phyloP scores from a whole-genome alignment of 2,329 filamentous ascomycete species.

The Sphaerulina populicola region DNA sequence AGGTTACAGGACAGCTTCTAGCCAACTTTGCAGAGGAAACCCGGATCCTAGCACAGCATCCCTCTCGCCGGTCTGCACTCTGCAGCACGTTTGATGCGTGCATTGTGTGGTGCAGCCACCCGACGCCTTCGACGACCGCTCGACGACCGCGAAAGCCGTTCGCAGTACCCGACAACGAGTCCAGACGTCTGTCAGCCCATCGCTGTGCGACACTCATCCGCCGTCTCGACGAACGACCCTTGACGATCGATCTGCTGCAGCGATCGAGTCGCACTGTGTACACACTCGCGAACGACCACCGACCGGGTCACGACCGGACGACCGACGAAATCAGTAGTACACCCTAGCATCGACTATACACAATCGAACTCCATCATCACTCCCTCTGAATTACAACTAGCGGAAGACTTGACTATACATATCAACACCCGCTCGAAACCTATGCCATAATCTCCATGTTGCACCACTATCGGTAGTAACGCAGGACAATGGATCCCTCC shows the following conservation, averaged over 20 bases:
- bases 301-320: background rate
- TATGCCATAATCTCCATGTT: background rate
- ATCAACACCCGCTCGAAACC: background rate
- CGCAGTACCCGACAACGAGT: no score
- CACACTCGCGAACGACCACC: background rate
- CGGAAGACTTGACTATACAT: background rate
- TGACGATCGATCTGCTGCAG: background rate
- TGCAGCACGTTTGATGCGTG: no score
- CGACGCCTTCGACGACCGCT: background rate
- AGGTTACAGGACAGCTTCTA: no score
- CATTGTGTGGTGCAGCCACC: background rate
- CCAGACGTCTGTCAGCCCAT: background rate
- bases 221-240: background rate
- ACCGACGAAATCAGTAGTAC: background rate
- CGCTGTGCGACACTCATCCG: background rate
- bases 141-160: background rate
- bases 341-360: background rate
- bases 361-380: background rate
- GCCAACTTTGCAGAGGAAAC: background rate
- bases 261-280: background rate
- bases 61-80: no score
- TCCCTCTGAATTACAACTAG: background rate
- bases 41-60: background rate
- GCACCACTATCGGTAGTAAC: slow-evolving; percentile 2
- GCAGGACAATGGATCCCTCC: slow-evolving; percentile 8